These are phyloP conservation scores for Petunia secreta DNA, from an alignment of 257 asterid species.

Conservation along the genomic window DNA sequence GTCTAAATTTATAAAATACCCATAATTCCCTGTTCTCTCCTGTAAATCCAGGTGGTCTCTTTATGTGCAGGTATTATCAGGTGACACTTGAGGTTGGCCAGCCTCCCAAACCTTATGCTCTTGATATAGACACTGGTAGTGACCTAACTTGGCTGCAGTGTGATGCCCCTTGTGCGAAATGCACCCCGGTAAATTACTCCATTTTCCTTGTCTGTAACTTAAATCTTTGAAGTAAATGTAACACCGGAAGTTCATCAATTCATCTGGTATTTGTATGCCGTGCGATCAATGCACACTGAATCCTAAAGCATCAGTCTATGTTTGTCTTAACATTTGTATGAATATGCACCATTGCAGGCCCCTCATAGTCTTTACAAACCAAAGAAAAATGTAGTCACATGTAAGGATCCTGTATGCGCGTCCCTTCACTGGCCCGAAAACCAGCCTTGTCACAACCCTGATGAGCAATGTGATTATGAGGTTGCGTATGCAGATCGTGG, in stretches of 20 bases:
- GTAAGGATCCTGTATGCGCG: constrained; percentile 71
- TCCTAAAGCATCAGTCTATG: background rate
- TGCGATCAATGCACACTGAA: background rate
- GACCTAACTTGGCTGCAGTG: constrained; percentile 98
- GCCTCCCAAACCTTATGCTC: constrained; percentile 67
- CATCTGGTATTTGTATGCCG: background rate
- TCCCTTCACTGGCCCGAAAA: constrained; percentile 54
- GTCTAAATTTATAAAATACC: background rate
- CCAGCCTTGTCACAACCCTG: constrained; percentile 48
- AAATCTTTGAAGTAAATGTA: background rate
- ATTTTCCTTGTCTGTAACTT: background rate
- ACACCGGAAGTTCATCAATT: constrained; percentile 3
- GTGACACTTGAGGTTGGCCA: constrained; percentile 64
- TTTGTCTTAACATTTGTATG: background rate
- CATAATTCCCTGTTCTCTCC: background rate
- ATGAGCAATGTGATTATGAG: constrained; percentile 87
- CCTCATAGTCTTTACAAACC: constrained; percentile 87
- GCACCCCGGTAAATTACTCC: constrained; percentile 59
- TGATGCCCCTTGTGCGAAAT: constrained; percentile 86
- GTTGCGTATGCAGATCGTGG: constrained; percentile 83
- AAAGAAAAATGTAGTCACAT: constrained; percentile 50
- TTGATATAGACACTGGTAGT: constrained; percentile 94
- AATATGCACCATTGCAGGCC: constrained; percentile 55
- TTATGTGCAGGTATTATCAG: constrained; percentile 63
- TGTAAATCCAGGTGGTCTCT: constrained; percentile 18